Percentiles rank a stretch among this genome's conserved stretches.
These are phyloP conservation scores for Seminavis robusta DNA, from an alignment of 108 stramenopile genomes.

Conservation along the genomic window DNA sequence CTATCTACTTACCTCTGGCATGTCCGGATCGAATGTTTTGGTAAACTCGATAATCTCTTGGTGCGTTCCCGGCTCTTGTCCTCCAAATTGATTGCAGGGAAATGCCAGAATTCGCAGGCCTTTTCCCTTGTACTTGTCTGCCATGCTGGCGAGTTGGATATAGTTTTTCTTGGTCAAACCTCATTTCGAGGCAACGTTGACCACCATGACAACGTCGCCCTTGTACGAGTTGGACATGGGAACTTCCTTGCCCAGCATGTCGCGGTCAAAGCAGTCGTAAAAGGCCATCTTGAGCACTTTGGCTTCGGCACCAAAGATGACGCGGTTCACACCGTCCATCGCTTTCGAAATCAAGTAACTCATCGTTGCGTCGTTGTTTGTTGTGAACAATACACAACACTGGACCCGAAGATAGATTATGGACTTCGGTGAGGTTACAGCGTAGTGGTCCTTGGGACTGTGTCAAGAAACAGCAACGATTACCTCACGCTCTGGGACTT, in stretches of 20 bases:
- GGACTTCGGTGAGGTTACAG: too few species aligned
- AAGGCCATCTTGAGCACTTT: not conserved
- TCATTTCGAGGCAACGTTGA: conserved; percentile 77
- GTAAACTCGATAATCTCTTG: conserved; percentile 73
- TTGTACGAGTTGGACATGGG: conserved; percentile 9
- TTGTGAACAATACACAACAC: too few species aligned
- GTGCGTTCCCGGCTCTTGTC: conserved; percentile 71
- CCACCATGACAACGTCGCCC: conserved; percentile 44
- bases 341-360: too few species aligned
- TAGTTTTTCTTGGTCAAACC: conserved; percentile 50
- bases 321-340: conserved; percentile 5
- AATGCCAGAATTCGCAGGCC: conserved; percentile 76
- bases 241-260: not conserved
- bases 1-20: too few species aligned
- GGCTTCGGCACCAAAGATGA: conserved; percentile 4
- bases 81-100: conserved; percentile 81
- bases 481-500: too few species aligned
- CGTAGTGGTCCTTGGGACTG: too few species aligned
- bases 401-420: too few species aligned
- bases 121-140: conserved; percentile 46
- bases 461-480: too few species aligned
- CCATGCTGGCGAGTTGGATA: conserved; percentile 35
- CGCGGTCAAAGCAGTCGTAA: conserved; percentile 10
- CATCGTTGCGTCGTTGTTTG: too few species aligned
- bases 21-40: conserved; percentile 1